Conservation (phyloP, 2,329 filamentous ascomycete species). For the Fusarium veterinarium region DNA sequence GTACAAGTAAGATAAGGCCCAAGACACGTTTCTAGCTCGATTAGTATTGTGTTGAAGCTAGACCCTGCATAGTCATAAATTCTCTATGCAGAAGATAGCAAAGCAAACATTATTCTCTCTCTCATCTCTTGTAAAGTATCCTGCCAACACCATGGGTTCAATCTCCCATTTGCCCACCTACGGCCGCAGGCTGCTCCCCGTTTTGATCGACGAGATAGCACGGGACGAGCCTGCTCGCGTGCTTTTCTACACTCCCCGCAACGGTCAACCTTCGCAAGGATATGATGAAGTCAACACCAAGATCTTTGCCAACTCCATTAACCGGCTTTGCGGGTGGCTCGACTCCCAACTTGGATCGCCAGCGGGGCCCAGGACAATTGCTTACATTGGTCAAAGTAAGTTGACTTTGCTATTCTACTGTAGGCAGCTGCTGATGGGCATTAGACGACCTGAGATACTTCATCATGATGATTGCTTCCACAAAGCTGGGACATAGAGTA, state of each 20-base stretch:
- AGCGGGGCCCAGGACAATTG: neutral
- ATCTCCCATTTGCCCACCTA: neutral
- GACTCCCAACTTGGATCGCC: neutral
- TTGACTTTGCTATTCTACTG: neutral
- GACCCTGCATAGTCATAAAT: neutral
- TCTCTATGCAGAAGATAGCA: neutral
- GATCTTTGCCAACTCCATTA: neutral
- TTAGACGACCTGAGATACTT: neutral
- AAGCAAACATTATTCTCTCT: neutral
- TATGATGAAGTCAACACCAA: neutral
- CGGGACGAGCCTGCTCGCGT: neutral
- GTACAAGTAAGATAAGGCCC: neutral
- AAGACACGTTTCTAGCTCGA: accelerated
- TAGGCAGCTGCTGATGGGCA: neutral
- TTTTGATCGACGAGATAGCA: neutral
- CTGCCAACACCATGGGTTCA: neutral
- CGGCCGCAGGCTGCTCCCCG: neutral
- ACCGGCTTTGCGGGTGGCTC: neutral
- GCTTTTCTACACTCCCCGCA: neutral
- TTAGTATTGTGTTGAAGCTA: neutral
- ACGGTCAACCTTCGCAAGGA: neutral
- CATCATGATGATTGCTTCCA: neutral
- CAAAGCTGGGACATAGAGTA: neutral
- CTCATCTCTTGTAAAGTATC: neutral
- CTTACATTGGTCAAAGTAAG: neutral